Evolutionary conservation across 768 basidiomycete genomes (phyloP).

Genomic region (Rhizopogon sp.): DNA sequence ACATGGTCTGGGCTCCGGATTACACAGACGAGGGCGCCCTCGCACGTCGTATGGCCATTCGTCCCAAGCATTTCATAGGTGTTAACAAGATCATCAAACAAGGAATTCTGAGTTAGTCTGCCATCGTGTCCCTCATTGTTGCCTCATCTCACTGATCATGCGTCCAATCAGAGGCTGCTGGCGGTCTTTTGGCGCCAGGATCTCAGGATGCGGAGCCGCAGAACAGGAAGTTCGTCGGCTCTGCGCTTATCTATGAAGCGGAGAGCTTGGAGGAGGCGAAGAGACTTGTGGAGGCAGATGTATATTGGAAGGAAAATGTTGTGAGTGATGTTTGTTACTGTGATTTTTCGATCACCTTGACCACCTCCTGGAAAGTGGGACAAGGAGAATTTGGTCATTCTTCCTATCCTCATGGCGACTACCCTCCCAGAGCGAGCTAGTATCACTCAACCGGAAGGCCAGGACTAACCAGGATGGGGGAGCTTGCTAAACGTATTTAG

Average conservation of each 20-base stretch:
- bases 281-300: slow-evolving; percentile 36
- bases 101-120: slow-evolving; percentile 46
- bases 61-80: slow-evolving; percentile 44
- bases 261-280: slow-evolving; percentile 42
- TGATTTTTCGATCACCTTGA: neutral
- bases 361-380: slow-evolving; percentile 45
- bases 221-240: slow-evolving; percentile 58
- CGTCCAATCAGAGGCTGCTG: slow-evolving; percentile 44
- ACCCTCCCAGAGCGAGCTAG: slow-evolving; percentile 21
- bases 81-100: slow-evolving; percentile 36
- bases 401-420: slow-evolving; percentile 39
- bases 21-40: slow-evolving; percentile 54
- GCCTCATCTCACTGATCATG: slow-evolving; percentile 7
- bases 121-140: slow-evolving; percentile 3
- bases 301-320: slow-evolving; percentile 38
- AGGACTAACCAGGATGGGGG: neutral
- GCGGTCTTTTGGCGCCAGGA: slow-evolving; percentile 55
- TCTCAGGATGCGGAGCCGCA: slow-evolving; percentile 40
- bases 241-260: slow-evolving; percentile 49
- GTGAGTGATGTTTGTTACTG: slow-evolving; percentile 25
- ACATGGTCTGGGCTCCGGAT: slow-evolving; percentile 64
- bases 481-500: neutral
- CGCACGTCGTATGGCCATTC: slow-evolving; percentile 51
- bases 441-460: slow-evolving; percentile 17
- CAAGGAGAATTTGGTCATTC: slow-evolving; percentile 44